These are phyloP conservation scores for Anthracocystis panici-leucophaei DNA, from an alignment of 1,284 basidiomycete genomes.

Conservation along the genomic window DNA sequence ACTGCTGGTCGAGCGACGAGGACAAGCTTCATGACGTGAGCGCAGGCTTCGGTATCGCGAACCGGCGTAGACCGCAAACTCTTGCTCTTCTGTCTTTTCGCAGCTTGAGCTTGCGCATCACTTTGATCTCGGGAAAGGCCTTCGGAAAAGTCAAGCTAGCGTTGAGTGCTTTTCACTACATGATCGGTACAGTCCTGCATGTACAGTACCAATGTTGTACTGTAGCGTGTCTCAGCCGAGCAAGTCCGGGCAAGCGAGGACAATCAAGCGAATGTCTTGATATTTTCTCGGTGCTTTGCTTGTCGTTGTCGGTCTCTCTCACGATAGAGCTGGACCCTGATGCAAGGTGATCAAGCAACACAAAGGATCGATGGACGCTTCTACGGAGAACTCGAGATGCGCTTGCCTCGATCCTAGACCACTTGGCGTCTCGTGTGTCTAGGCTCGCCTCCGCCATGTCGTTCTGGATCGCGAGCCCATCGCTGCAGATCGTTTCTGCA, in stretches of 20 bases:
- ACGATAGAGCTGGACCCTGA: too few relatives aligned
- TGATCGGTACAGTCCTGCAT: neutral
- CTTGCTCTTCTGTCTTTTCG: neutral
- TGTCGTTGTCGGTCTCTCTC: too few relatives aligned
- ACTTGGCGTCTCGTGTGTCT: too few relatives aligned
- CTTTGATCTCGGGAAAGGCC: neutral
- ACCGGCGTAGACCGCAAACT: neutral
- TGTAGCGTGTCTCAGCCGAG: neutral
- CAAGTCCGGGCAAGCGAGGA: neutral
- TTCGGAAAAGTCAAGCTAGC: neutral
- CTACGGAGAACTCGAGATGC: too few relatives aligned
- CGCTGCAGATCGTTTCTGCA: too few relatives aligned
- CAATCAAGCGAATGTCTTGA: neutral
- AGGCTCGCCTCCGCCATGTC: too few relatives aligned
- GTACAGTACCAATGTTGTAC: neutral
- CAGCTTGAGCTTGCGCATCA: conserved; percentile 3
- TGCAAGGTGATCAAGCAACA: too few relatives aligned
- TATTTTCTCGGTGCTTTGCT: too few relatives aligned
- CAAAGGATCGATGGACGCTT: too few relatives aligned
- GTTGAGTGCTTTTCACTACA: neutral
- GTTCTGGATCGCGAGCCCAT: too few relatives aligned
- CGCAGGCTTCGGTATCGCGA: neutral
- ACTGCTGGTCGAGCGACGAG: too few relatives aligned
- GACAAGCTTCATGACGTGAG: neutral
- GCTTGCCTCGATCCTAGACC: too few relatives aligned